Evolutionary conservation across 2,329 filamentous ascomycete species (phyloP).

Genomic region (Nannizziopsis barbatae): DNA sequence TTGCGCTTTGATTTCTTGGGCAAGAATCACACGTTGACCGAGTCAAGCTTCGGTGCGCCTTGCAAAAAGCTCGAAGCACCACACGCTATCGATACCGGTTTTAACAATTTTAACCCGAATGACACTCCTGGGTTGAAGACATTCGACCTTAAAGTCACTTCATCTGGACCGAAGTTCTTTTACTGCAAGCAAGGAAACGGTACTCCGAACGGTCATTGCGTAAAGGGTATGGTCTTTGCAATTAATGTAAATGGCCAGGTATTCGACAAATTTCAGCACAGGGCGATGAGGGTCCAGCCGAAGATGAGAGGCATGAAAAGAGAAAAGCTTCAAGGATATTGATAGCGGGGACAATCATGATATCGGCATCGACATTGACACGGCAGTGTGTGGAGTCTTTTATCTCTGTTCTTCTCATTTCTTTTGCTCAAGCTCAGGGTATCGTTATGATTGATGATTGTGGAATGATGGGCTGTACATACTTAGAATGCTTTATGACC

Average conservation of each 20-base stretch:
- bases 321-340: background rate
- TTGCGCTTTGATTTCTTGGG: slow-evolving; percentile 62
- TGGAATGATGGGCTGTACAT: too few relatives aligned
- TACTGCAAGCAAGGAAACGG: slow-evolving; percentile 52
- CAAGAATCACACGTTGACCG: slow-evolving; percentile 63
- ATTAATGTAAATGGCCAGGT: slow-evolving; percentile 62
- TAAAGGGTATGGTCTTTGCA: slow-evolving; percentile 65
- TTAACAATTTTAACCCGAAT: slow-evolving; percentile 54
- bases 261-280: slow-evolving; percentile 60
- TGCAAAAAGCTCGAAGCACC: slow-evolving; percentile 46
- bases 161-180: slow-evolving; percentile 59
- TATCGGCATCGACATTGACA: too few relatives aligned
- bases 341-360: background rate
- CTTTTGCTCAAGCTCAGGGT: too few relatives aligned
- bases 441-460: too few relatives aligned
- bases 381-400: too few relatives aligned
- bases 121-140: slow-evolving; percentile 57
- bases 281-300: slow-evolving; percentile 45
- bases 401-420: too few relatives aligned
- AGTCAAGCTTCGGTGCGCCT: slow-evolving; percentile 58
- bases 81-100: slow-evolving; percentile 60
- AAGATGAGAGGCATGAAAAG: slow-evolving; percentile 3
- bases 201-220: slow-evolving; percentile 47
- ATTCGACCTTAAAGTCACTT: slow-evolving; percentile 11
- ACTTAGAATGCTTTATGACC: too few relatives aligned